These are phyloP conservation scores for Fomitopsis betulina DNA, from an alignment of 1,284 basidiomycete genomes.

Conservation along the genomic window DNA sequence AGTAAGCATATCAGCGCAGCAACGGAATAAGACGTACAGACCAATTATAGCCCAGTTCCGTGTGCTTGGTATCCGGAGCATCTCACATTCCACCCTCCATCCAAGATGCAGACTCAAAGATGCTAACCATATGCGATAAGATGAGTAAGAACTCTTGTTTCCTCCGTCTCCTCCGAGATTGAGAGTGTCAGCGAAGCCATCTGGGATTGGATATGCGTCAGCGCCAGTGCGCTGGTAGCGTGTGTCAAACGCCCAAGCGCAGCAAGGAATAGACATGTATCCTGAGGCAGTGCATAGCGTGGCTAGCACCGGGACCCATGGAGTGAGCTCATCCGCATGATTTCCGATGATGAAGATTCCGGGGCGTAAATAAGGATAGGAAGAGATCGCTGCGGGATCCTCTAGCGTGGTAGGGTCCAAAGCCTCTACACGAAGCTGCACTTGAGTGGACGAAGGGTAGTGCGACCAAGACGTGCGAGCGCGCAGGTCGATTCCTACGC, in stretches of 20 bases:
- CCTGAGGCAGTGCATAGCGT: slow-evolving; percentile 60
- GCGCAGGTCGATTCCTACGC: slow-evolving; percentile 83
- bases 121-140: slow-evolving; percentile 82
- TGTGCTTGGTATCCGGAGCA: slow-evolving; percentile 86
- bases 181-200: slow-evolving; percentile 41
- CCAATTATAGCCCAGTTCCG: slow-evolving; percentile 91
- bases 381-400: neutral
- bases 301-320: slow-evolving; percentile 78
- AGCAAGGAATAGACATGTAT: slow-evolving; percentile 91
- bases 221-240: slow-evolving; percentile 50
- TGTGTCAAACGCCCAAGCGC: slow-evolving; percentile 73
- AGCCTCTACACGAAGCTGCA: slow-evolving; percentile 55
- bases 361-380: slow-evolving; percentile 25
- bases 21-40: slow-evolving; percentile 29
- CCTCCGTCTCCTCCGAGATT: slow-evolving; percentile 57
- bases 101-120: slow-evolving; percentile 67
- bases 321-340: slow-evolving; percentile 94
- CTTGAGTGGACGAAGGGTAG: slow-evolving; percentile 62
- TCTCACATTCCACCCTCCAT: slow-evolving; percentile 86
- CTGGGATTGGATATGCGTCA: slow-evolving; percentile 33
- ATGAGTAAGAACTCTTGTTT: slow-evolving; percentile 65
- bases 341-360: slow-evolving; percentile 87
- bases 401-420: slow-evolving; percentile 51
- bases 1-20: neutral
- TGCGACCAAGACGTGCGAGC: slow-evolving; percentile 64